Evolutionary conservation across 2,329 filamentous ascomycete species (phyloP).

Genomic region (Aspergillus thermomutatus): DNA sequence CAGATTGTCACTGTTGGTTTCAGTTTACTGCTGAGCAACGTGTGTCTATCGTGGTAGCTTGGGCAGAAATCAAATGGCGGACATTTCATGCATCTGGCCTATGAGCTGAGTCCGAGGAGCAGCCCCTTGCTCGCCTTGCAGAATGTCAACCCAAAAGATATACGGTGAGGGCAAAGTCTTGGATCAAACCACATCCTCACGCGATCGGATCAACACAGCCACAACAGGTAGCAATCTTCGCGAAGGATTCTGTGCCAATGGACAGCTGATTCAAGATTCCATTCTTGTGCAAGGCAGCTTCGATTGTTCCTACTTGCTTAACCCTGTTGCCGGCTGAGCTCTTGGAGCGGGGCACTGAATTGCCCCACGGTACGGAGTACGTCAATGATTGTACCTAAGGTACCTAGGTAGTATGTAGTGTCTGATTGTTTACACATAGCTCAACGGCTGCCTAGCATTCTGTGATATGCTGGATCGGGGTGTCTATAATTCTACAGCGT

Average conservation of each 20-base stretch:
- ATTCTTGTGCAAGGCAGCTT: slow-evolving; percentile 12
- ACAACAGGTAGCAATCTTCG: slow-evolving; percentile 11
- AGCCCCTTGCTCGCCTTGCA: slow-evolving; percentile 19
- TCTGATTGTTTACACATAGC: background rate
- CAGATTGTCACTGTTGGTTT: slow-evolving; percentile 14
- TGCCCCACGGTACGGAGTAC: slow-evolving; percentile 12
- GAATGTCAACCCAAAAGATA: slow-evolving; percentile 11
- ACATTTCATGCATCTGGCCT: slow-evolving; percentile 9
- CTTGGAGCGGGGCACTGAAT: slow-evolving; percentile 7
- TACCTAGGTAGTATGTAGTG: background rate
- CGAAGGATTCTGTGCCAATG: slow-evolving; percentile 6
- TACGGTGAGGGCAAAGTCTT: slow-evolving; percentile 16
- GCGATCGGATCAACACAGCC: slow-evolving; percentile 15
- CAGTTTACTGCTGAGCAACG: slow-evolving; percentile 3
- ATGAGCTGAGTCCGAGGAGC: slow-evolving; percentile 8
- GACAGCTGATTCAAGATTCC: slow-evolving; percentile 6
- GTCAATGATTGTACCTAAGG: background rate
- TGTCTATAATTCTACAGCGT: background rate
- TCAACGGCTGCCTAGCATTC: background rate
- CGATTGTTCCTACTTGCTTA: background rate
- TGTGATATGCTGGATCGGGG: background rate
- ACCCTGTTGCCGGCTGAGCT: background rate
- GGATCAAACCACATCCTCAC: slow-evolving; percentile 3
- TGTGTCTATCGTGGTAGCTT: slow-evolving; percentile 12
- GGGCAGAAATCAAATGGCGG: slow-evolving; percentile 22